phyloP scores from a whole-genome alignment of 2,329 filamentous ascomycete species.

The Cordyceps cicadae region DNA sequence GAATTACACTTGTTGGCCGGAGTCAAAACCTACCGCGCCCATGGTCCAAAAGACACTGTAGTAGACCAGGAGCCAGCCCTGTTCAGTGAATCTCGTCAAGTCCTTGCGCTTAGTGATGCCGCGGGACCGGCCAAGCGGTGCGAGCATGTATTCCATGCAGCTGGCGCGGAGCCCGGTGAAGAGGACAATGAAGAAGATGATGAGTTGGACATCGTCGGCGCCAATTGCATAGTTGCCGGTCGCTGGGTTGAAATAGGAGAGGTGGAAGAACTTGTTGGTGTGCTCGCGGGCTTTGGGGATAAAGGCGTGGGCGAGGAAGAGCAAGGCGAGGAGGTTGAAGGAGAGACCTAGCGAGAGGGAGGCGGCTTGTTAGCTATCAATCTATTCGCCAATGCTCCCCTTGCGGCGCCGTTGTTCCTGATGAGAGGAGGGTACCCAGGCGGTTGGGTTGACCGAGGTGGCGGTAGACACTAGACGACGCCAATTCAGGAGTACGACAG shows the following conservation, averaged over 20 bases:
- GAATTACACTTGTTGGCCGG: background rate
- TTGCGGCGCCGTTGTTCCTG: background rate
- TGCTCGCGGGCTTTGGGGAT: slow-evolving; percentile 72
- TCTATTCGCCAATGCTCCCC: no score
- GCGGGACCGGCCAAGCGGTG: slow-evolving; percentile 62
- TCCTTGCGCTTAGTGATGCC: slow-evolving; percentile 73
- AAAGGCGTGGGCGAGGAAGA: slow-evolving; percentile 72
- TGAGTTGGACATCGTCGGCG: slow-evolving; percentile 68
- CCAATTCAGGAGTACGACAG: background rate
- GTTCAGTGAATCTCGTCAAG: slow-evolving; percentile 79
- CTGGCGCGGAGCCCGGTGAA: slow-evolving; percentile 81
- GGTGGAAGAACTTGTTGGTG: slow-evolving; percentile 79
- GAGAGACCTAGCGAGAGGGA: slow-evolving; percentile 53
- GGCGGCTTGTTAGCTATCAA: slow-evolving; percentile 17
- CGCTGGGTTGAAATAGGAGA: slow-evolving; percentile 70
- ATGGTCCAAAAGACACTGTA: slow-evolving; percentile 73
- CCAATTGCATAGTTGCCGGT: slow-evolving; percentile 68
- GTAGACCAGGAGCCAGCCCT: slow-evolving; percentile 85
- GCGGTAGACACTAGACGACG: background rate
- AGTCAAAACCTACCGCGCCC: slow-evolving; percentile 60
- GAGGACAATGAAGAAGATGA: slow-evolving; percentile 69
- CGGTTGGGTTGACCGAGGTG: background rate
- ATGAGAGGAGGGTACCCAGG: background rate
- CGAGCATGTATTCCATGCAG: slow-evolving; percentile 78
- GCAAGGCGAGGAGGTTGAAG: slow-evolving; percentile 74